A percentile compares a stretch with the other conserved stretches of the same genome.
Conservation (phyloP, 345 rosid genomes). For the Populus simonii region DNA sequence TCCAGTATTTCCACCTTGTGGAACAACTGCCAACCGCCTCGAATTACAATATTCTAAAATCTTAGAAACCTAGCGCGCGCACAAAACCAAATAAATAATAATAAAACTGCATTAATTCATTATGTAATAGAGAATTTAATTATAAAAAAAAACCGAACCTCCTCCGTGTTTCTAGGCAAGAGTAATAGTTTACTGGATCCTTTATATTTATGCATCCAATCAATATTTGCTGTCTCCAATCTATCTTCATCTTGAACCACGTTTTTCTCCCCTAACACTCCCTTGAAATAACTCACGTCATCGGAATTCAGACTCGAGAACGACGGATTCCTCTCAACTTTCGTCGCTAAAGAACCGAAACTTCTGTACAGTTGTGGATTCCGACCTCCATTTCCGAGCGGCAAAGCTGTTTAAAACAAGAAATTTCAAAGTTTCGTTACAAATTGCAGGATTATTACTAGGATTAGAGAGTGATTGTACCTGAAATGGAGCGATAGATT, state of each 20-base stretch:
- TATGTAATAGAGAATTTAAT: background rate
- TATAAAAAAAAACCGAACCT: conserved; percentile 42
- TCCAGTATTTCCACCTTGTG: conserved; percentile 97
- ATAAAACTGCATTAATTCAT: background rate
- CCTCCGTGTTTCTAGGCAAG: conserved; percentile 64
- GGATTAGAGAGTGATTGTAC: background rate
- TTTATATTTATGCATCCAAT: conserved; percentile 85
- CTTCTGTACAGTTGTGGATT: conserved; percentile 26
- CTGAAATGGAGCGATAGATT: background rate
- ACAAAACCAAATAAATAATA: background rate
- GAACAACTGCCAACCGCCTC: conserved; percentile 85
- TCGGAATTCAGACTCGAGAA: conserved; percentile 62
- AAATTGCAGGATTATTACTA: background rate
- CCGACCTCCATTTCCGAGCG: conserved; percentile 6
- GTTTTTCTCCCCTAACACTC: conserved; percentile 62
- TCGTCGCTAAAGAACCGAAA: conserved; percentile 42
- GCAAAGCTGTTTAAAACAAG: background rate
- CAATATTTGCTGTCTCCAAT: conserved; percentile 68
- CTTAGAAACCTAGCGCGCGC: conserved; percentile 57
- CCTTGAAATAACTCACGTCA: conserved; percentile 63
- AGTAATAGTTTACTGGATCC: conserved; percentile 86
- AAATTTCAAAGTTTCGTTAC: too few relatives aligned
- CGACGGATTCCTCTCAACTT: conserved; percentile 55
- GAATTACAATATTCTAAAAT: conserved; percentile 79
- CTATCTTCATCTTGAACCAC: conserved; percentile 77